Conservation (phyloP, 1,284 basidiomycete genomes). For the Heliocybe sulcata region DNA sequence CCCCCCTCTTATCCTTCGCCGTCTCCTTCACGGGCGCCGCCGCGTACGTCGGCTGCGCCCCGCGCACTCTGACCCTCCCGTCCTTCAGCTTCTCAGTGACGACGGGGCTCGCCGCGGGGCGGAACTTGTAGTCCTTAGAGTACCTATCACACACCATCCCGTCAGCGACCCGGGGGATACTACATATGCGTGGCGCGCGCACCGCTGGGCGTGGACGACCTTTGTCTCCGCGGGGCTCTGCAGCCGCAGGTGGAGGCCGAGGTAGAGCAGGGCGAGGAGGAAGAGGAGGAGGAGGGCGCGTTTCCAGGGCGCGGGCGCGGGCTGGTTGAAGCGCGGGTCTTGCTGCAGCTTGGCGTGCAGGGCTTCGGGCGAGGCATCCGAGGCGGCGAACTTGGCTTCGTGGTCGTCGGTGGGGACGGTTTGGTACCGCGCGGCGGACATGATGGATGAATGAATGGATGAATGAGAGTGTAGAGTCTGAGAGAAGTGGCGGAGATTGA, state of each 20-base stretch:
- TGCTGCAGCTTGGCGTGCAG: neutral
- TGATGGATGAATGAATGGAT: neutral
- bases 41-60: conserved; percentile 32
- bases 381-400: neutral
- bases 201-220: conserved; percentile 44
- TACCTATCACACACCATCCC: conserved; percentile 37
- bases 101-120: conserved; percentile 63
- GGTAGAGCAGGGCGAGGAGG: conserved; percentile 34
- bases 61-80: conserved; percentile 46
- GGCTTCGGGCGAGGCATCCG: neutral
- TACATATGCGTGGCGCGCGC: conserved; percentile 8
- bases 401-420: neutral
- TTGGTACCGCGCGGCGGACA: neutral
- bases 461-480: neutral
- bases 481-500: neutral
- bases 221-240: conserved; percentile 20
- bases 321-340: conserved; percentile 37
- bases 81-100: conserved; percentile 56
- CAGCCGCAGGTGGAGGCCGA: conserved; percentile 28
- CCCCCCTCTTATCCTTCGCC: too few species aligned
- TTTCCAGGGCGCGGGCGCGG: conserved; percentile 37
- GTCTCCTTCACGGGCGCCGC: neutral
- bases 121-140: conserved; percentile 54
- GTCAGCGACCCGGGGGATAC: conserved; percentile 1
- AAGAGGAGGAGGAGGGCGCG: conserved; percentile 37